A percentile compares a stretch with the other conserved stretches of the same genome.
phyloP scores from a whole-genome alignment of 805 yeast species.

The Wickerhamomyces xylosicus region DNA sequence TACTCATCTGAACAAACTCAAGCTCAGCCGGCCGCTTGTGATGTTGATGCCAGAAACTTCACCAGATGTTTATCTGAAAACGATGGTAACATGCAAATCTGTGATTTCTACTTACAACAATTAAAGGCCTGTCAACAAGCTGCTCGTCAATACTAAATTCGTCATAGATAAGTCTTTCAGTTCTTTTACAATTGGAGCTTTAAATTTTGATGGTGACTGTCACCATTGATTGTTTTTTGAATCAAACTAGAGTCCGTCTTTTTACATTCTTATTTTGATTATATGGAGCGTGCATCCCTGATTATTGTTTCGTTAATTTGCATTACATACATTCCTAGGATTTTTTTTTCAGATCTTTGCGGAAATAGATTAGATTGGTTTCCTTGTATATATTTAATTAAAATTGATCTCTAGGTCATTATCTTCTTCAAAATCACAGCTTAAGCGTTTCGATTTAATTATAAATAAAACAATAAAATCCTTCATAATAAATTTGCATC shows the following conservation, averaged over 20 bases:
- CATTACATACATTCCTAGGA: too few species aligned
- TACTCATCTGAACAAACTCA: conserved; percentile 24
- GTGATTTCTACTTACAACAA: conserved; percentile 95
- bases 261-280: too few species aligned
- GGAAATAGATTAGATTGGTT: not conserved
- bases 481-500: too few species aligned
- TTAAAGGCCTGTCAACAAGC: conserved; percentile 97
- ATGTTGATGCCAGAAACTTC: conserved; percentile 87
- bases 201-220: too few species aligned
- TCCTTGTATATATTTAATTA: not conserved
- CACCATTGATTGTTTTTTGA: too few species aligned
- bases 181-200: too few species aligned
- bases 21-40: conserved; percentile 54
- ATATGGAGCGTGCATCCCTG: too few species aligned
- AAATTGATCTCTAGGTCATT: too few species aligned
- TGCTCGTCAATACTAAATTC: conserved; percentile 58
- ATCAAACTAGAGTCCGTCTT: too few species aligned
- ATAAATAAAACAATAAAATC: too few species aligned
- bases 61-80: conserved; percentile 93
- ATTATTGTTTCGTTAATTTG: not conserved
- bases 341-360: not conserved
- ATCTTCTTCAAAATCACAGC: too few species aligned
- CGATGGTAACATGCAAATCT: conserved; percentile 91
- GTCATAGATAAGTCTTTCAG: not conserved
- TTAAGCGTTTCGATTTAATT: too few species aligned